Conservation (phyloP, 2,329 filamentous ascomycete genomes). For the Aspergillus sp. region DNA sequence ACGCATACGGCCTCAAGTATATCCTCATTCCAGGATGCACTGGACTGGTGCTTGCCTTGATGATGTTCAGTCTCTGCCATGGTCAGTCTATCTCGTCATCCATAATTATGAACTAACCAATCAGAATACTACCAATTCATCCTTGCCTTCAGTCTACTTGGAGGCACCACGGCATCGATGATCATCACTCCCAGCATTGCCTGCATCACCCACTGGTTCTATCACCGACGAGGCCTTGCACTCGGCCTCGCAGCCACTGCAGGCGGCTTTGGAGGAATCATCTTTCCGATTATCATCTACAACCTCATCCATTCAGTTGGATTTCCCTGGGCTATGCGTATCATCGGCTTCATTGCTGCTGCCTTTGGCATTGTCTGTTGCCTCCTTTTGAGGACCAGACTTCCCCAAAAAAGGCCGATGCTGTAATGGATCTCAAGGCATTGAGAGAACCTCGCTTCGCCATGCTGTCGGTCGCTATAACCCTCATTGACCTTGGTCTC, state of each 20-base stretch:
- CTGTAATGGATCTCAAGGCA: constrained; percentile 14
- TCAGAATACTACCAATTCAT: constrained; percentile 21
- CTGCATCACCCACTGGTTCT: constrained; percentile 21
- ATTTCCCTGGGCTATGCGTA: constrained; percentile 8
- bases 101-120: background rate
- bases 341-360: constrained; percentile 4
- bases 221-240: constrained; percentile 15
- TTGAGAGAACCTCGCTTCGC: constrained; percentile 18
- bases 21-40: constrained; percentile 4
- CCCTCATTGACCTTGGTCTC: constrained; percentile 29
- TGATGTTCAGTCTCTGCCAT: constrained; percentile 22
- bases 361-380: background rate
- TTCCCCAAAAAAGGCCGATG: constrained; percentile 11
- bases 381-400: constrained; percentile 3
- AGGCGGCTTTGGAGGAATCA: constrained; percentile 16
- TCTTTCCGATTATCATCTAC: constrained; percentile 16
- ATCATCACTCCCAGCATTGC: constrained; percentile 18
- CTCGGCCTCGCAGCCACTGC: constrained; percentile 16
- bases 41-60: constrained; percentile 17
- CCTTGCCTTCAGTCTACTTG: constrained; percentile 16
- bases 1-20: constrained; percentile 1
- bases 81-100: background rate
- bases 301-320: constrained; percentile 9
- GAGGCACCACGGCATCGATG: constrained; percentile 12
- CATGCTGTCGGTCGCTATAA: constrained; percentile 21